Base-by-base conservation (phyloP, 129 eudicot genomes). In the Chrysanthemum lavandulifolium region DNA sequence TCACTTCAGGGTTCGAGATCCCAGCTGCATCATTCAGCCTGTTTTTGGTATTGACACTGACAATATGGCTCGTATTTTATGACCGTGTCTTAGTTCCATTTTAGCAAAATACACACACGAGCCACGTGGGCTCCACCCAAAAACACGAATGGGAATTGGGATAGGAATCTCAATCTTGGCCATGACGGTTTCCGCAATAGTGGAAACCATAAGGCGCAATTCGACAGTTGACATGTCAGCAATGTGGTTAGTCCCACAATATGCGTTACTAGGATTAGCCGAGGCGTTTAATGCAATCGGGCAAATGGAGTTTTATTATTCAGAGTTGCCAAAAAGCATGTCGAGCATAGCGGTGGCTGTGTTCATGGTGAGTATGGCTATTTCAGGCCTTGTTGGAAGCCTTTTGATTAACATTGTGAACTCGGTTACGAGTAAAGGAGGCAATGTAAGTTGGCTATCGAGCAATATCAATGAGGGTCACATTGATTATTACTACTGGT, bases 221-320 rank as follows among this genome's bases (percentile, higher is more conserved):
- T 68, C 80, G 2, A 11, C 61, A 0, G 14, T 55, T 7, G 63
- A 25, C 58, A 86, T 86, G 85, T 83, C 91, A 36, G 87, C 83
- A 23, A 53, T 83, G 85, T 86, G 91, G 91, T 61, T 86, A 54
- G 55, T 80, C 10, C 87, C 87, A 10, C 91, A 83, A 5, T 64
- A 63, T 13, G 69, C 36, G 1, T 72, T 86, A 71, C 47, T 54
- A 6, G 87, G 91, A 1, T 12, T 86, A 13, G 77, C 85, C 0
- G 87, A 80, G 78, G 91, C 83, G 4, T 76, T 86, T 25, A 76
- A 65, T 15, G 73, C 83, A 0, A 69, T 80, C 0, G 91, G 83
- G 33, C 87, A 80, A 36, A 61, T 80, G 8, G 91, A 86, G 64
- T 80, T 82, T 51, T 86, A 72, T 52, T 83, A 82, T 25, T 43